Base-by-base conservation (phyloP, 805 yeast genomes). In the Ogataea salicorniae region DNA sequence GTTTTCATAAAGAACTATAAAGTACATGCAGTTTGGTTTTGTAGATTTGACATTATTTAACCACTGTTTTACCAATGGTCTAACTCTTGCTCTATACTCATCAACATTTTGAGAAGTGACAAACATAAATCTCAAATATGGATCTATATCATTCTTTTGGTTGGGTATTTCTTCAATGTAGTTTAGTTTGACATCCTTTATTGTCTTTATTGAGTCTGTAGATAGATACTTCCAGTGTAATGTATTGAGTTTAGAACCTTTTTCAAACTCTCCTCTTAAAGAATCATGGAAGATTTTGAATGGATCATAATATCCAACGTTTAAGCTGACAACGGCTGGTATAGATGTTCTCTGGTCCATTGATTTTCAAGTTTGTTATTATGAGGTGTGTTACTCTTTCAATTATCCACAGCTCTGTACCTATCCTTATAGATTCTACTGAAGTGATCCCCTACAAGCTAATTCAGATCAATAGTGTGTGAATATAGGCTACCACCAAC, bases 41-140 rank as follows among this genome's bases (percentile, higher is more conserved):
- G 77, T 43, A 60, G 68, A 47, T 49, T 69, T 55, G 53, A 70
- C 55, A 39, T 72, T 56, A 46, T 75, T 71, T 23, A 87, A 69
- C 98, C 99, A 94, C 54, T 85, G 94, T 42, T 74, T 76, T 20
- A 91, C 79, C 54, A 89, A 69, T 1, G 95, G 96, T 37, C 99
- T 76, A 0, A 86, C 89, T 57, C 84, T 87, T 0, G 84, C 64
- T 50, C 95, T 72, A 63, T 92, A 92, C 1, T 79, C 79, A 15
- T 92, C 98, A 17, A 84, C 63, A 39, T 77, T 79, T 5, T 79
- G 81, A 50, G 84, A 78, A 46, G 76, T 76, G 7, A 92, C 73
- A 47, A 91, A 77, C 71, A 92, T 81, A 18, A 90, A 59, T 53
- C 84, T 75, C 41, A 87, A 69, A 54, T 84, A 81, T 1, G 39